These are phyloP conservation scores for Keithomyces neogunnii DNA, from an alignment of 2,329 filamentous ascomycete species.

Conservation along the genomic window DNA sequence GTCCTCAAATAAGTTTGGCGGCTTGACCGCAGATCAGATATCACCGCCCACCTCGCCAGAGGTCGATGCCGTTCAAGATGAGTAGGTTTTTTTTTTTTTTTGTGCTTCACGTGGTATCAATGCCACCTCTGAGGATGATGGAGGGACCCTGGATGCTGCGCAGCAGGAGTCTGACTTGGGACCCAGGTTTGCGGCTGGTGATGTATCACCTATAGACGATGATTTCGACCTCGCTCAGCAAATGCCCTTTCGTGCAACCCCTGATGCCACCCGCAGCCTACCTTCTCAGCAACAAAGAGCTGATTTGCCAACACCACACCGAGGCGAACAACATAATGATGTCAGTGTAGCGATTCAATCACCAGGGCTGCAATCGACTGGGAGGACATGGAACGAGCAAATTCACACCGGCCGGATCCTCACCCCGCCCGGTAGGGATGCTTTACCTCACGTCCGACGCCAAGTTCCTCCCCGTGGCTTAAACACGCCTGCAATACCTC, in stretches of 20 bases:
- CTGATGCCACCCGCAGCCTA: constrained; percentile 10
- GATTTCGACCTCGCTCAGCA: constrained; percentile 26
- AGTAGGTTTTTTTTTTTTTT: constrained; percentile 28
- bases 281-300: constrained; percentile 6
- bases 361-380: background rate
- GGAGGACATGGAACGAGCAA: constrained; percentile 2
- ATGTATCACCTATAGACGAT: constrained; percentile 48
- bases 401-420: background rate
- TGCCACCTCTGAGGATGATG: background rate
- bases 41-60: constrained; percentile 53
- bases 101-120: background rate
- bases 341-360: background rate
- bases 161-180: background rate
- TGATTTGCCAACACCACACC: background rate
- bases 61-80: constrained; percentile 23
- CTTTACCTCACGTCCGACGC: background rate
- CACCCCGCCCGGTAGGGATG: background rate
- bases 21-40: constrained; percentile 36
- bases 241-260: constrained; percentile 10
- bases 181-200: constrained; percentile 17
- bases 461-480: background rate
- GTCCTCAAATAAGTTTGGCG: constrained; percentile 18
- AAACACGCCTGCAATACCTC: constrained; percentile 14
- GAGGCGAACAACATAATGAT: background rate
- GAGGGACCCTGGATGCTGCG: background rate